Conservation (phyloP, 2,329 filamentous ascomycete genomes). For the Cladosporium sp. region DNA sequence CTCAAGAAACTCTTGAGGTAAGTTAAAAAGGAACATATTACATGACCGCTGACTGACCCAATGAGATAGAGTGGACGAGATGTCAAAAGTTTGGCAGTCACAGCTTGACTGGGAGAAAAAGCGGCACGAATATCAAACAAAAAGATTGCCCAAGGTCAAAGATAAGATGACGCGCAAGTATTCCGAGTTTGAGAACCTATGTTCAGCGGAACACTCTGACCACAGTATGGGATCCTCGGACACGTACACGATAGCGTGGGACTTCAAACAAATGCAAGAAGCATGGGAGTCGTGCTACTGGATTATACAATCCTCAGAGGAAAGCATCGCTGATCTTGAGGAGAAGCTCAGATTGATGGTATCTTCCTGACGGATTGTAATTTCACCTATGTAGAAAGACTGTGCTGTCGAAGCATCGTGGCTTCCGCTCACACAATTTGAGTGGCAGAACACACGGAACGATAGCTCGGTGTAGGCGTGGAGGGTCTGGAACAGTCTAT, state of each 20-base stretch:
- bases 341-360: background rate
- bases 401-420: background rate
- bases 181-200: background rate
- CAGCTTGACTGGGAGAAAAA: background rate
- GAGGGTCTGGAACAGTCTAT: background rate
- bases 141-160: background rate
- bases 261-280: background rate
- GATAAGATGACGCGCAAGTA: background rate
- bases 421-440: background rate
- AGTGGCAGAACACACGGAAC: background rate
- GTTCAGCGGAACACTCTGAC: background rate
- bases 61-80: background rate
- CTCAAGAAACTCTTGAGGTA: too few species aligned
- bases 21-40: too few species aligned
- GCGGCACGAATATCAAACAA: background rate
- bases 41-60: too few species aligned
- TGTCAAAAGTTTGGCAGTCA: background rate
- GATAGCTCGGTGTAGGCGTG: background rate
- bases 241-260: background rate
- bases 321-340: background rate
- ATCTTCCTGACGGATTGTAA: background rate
- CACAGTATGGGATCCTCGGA: background rate
- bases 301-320: background rate
- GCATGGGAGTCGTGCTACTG: background rate
- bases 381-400: background rate